Percentiles rank a stretch among this genome's conserved stretches.
Conservation (phyloP, 192 early-diverging fungal genomes). For the Linnemannia exigua region DNA sequence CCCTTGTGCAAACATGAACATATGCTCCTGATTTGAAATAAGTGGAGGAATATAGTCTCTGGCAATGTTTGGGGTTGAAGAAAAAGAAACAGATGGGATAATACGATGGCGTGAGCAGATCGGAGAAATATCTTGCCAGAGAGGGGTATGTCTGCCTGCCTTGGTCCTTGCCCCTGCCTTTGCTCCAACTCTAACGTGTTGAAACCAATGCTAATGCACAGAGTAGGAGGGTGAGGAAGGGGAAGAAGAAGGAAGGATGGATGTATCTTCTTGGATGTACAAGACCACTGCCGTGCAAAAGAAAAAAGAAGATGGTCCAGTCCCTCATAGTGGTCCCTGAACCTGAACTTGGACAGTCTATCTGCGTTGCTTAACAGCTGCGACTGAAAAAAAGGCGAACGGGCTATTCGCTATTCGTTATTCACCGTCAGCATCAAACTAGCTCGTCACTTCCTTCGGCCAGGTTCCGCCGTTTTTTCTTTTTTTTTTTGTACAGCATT, state of each 20-base stretch:
- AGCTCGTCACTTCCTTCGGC: not conserved
- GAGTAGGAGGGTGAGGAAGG: not conserved
- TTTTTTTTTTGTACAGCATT: not conserved
- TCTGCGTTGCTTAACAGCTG: not conserved
- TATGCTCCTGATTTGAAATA: not conserved
- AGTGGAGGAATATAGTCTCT: not conserved
- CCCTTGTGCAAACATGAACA: not conserved
- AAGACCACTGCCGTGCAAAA: not conserved
- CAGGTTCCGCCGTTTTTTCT: not conserved
- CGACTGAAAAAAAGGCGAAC: not conserved
- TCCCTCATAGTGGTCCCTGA: not conserved
- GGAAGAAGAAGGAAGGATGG: too few relatives aligned
- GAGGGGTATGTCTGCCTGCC: too few relatives aligned
- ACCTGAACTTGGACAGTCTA: too few relatives aligned
- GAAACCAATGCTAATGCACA: not conserved
- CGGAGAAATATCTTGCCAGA: slow-evolving; percentile 6
- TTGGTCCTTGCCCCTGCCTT: not conserved
- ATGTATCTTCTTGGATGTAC: not conserved
- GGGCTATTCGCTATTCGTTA: not conserved
- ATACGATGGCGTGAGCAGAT: not conserved
- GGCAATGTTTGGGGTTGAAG: not conserved
- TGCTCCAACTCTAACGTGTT: not conserved
- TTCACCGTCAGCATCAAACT: not conserved
- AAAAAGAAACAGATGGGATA: not conserved
- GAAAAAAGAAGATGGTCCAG: not conserved